Evolutionary conservation across 495 filamentous ascomycete species (phyloP), one percentile per base, ranked within the genome.

Genomic region (Penicillium soppii): DNA sequence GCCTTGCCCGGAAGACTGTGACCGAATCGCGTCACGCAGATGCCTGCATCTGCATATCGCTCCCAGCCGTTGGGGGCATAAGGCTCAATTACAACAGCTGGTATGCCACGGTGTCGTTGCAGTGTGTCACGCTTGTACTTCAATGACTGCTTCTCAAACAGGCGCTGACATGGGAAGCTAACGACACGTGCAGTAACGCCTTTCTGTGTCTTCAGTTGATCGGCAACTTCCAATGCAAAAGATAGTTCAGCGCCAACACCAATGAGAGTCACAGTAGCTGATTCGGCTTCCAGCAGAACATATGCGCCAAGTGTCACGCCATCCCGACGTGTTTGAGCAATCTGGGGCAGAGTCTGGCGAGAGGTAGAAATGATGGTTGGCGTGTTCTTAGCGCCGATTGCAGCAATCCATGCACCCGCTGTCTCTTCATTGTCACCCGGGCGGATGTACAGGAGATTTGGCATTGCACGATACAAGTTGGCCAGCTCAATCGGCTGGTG

Each of bases 401-500:
- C 82, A 5, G 69, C 58, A 17, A 75, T 72, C 65, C 69, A 82
- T 2, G 82, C 81, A 7, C 80, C 82, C 0, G 75, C 76, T 1
- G 70, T 71, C 50, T 85, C 81, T 51, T 85, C 80, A 43, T 70
- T 73, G 48, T 85, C 81, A 19, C 72, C 69, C 0, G 80, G 80
- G 1, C 81, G 75, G 45, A 83, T 79, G 59, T 81, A 81, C n/a
- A 80, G 65, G 2, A 84, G 53, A 50, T 83, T 82, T 1, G 80
- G 81, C 81, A 84, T 84, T 7, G 80, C 77, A 4, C 81, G 76
- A 57, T 80, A 85, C 17, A 83, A 57, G 0, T 78, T 64, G 17
- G 76, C 77, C 4, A 84, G 68, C 35, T 79, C 81, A 48, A 85
- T 76, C 3, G 81, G 81, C 50, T 85, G 81, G 54, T 85, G 81